Conservation (phyloP, 176 grass and related monocot species). For the Oryza longistaminata region DNA sequence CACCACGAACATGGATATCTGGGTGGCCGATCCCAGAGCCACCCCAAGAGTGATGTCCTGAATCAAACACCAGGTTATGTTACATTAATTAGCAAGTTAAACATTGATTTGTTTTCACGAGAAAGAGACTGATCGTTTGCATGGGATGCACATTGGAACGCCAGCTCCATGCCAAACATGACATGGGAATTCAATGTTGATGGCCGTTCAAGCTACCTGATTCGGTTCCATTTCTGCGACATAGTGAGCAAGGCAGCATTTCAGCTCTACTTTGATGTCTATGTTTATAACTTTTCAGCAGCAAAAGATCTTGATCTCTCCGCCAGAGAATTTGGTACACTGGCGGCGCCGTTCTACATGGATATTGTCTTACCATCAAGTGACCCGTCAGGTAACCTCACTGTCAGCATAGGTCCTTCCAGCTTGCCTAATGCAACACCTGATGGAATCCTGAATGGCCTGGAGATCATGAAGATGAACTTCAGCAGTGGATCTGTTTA, state of each 20-base stretch:
- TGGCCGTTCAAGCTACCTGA: constrained; percentile 54
- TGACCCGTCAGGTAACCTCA: constrained; percentile 65
- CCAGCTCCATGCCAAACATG: constrained; percentile 61
- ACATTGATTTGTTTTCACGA: background rate
- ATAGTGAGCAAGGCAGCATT: constrained; percentile 71
- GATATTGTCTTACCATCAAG: constrained; percentile 79
- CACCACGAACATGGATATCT: constrained; percentile 94
- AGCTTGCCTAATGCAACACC: constrained; percentile 6
- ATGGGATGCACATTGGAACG: background rate
- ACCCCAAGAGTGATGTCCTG: constrained; percentile 89
- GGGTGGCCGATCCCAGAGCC: constrained; percentile 75
- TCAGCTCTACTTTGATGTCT: constrained; percentile 67
- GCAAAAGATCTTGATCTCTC: constrained; percentile 68
- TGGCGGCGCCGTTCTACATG: constrained; percentile 71
- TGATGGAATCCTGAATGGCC: constrained; percentile 84
- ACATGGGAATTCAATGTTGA: constrained; percentile 85
- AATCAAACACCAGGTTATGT: background rate
- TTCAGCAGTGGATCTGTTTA: constrained; percentile 62
- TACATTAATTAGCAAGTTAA: background rate
- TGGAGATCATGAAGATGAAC: constrained; percentile 99
- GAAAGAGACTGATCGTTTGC: background rate
- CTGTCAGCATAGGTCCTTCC: constrained; percentile 76
- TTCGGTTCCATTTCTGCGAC: constrained; percentile 95
- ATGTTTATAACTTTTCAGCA: constrained; percentile 65
- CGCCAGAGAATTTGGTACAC: background rate